Evolutionary conservation across 306 rosid genomes (phyloP), one percentile per base, ranked within the genome.

Genomic region (Ormosia semicastrata): DNA sequence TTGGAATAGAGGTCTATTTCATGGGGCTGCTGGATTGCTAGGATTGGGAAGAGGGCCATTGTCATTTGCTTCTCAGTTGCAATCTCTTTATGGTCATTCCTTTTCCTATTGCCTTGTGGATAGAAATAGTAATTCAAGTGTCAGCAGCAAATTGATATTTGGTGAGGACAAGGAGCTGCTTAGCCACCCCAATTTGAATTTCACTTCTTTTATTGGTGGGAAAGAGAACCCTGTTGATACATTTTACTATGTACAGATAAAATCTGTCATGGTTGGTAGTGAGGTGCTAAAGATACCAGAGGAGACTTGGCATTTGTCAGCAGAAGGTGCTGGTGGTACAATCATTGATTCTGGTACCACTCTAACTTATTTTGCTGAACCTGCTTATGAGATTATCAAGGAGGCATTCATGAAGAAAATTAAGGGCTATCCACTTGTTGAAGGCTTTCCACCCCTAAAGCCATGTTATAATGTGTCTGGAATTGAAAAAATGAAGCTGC

Each of bases 301-400:
- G 39, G 90, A 91, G 82, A 92, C 92, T 50, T 95, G 97, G 99
- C 76, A 80, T 50, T 76, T 92, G 50, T 79, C 96, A 1, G 73
- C 87, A 14, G 91, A 90, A 30, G 97, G 98, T 36, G 83, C 70
- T 49, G 99, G 99, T 5, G 99, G 98, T n/a, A 92, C 98, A 7
- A 95, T 95, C 64, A 87, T 95, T 65, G 99, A 95, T 87, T 95
- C 99, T 13, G 99, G 99, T 13, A 95, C 99, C 1, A 95, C 99
- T 29, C 79, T 95, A 14, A 95, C 97, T 80, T 95, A 95, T 81
- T 95, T 95, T 82, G 91, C 92, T 0, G 99, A 95, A 7, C 98
- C 97, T 40, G 98, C 98, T 56, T 90, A 90, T 78, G 73, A 82
- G 75, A 86, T 85, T 6, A 92, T 95, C 58, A 92, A 84, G 66